Percentiles rank a stretch among this genome's conserved stretches.
Evolutionary conservation across 2,329 filamentous ascomycete species (phyloP).

Genomic region (Pestalotiopsis sp.): DNA sequence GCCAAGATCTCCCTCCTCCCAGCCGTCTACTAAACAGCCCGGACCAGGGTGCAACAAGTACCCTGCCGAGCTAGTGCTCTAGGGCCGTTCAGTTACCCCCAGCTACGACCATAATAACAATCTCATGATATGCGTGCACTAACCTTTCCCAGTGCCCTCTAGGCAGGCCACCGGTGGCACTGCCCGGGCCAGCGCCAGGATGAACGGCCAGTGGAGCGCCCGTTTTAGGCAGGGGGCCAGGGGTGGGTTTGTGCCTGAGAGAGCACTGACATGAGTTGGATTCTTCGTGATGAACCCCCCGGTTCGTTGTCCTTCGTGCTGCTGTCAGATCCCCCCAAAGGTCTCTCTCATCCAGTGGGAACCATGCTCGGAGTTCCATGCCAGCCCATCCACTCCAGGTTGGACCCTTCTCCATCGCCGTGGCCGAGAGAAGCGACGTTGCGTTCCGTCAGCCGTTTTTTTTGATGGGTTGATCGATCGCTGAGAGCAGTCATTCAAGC

Average conservation of each 20-base stretch:
- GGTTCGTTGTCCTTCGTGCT: background rate
- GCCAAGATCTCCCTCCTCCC: no score
- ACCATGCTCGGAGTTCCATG: background rate
- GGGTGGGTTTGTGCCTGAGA: slow-evolving; percentile 5
- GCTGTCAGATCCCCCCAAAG: background rate
- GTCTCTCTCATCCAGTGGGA: background rate
- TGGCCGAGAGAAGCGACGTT: slow-evolving; percentile 4
- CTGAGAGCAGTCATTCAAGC: background rate
- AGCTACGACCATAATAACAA: background rate
- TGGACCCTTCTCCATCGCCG: background rate
- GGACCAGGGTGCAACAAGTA: background rate
- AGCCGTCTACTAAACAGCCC: no score
- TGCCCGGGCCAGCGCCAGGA: background rate
- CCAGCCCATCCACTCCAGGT: background rate
- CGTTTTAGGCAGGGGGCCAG: background rate
- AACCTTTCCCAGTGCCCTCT: slow-evolving; percentile 4
- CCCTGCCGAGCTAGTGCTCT: background rate
- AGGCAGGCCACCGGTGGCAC: slow-evolving; percentile 7
- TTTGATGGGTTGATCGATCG: no score
- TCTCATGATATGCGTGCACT: slow-evolving; percentile 1
- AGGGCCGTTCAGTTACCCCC: background rate
- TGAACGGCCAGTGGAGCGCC: background rate
- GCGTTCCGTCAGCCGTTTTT: background rate
- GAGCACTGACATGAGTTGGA: background rate
- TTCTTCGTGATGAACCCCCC: slow-evolving; percentile 5